Evolutionary conservation across 176 grass and related monocot genomes (phyloP), one percentile per base, ranked within the genome.

Genomic region (Oryza officinalis): DNA sequence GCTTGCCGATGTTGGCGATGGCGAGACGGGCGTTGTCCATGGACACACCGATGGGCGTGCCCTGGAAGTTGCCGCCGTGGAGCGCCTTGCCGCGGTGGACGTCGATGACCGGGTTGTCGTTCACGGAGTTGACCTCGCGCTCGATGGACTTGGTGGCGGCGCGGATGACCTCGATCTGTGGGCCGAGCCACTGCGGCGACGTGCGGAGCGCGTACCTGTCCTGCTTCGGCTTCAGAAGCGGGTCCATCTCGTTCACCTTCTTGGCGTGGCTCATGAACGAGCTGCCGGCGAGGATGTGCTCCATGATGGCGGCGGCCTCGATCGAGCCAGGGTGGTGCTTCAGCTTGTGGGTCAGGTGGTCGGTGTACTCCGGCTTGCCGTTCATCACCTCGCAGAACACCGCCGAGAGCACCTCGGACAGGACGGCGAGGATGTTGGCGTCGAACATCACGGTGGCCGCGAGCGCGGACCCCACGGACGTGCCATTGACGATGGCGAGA

Each of bases 301-400:
- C 95, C 95, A 97, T 97, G 81, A 94, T 91, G 38, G 95, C 95
- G 10, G 95, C 95, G 6, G 95, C 90, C 90, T 97, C 95, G 65
- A 97, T 97, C 70, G 91, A 92, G 4, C 95, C 95, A 15, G 95
- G 95, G 81, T 97, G 95, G 84, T 97, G 95, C 90, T 97, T 97
- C 15, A 97, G 89, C 90, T 97, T 97, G 90, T 97, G 95, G 75
- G 92, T 97, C 6, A 97, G 78, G 71, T 97, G 86, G 86, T 97
- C 95, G 8, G 95, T 84, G 84, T 84, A 97, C 86, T 97, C 95
- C 3, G 95, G 92, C 67, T 97, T 97, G 50, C 95, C 92, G 67
- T 92, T 94, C 95, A 97, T 97, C 4, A 94, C 95, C 90, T 97
- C 95, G 69, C 90, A 92, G 86, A 97, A 97, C 12, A 97, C 77